Evolutionary conservation across 805 yeast species (phyloP), one percentile per base, ranked within the genome.

Genomic region (Teunomyces lycoperdinae): DNA sequence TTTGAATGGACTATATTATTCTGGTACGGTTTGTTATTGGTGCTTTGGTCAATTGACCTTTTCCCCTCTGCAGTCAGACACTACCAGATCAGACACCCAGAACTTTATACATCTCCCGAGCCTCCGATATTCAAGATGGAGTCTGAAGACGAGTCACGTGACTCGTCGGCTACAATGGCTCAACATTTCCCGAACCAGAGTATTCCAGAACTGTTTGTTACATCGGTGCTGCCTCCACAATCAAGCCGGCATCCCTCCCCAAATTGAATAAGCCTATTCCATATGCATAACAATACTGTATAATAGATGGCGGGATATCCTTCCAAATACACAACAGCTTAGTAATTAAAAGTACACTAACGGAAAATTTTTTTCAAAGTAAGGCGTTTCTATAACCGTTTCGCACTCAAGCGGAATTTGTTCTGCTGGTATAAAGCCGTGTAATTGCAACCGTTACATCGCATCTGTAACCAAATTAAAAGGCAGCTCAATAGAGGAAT

Each of bases 1-100:
- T 81, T 86, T 61, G 98, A 92, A 67, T 92, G 98, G 98, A 61
- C 83, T 3, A 66, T 91, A 38, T 83, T 92, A n/a, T 91, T 84
- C 66, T 84, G 88, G 82, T 91, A 87, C 61, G 94, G 96, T 3
- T 57, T 84, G 30, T 72, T 87, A 50, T 78, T 84, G 53, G 60
- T 84, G 3, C 68, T 84, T 48, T 74, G 91, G 63, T 70, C 86
- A 1, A 74, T 79, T 50, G 97, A 92, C 62, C 74, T 90, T 54
- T 76, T 78, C 56, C 85, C 89, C 0, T 84, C 48, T 9, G 51
- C 51, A 30, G 42, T 48, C 14, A 45, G 38, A 14, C 41, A 38
- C 28, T 38, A 38, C 41, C 41, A 38, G 14, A 16, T 11, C 14
- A 38, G 41, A 26, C 41, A 38, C 14, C 41, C 41, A n/a, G 41